Percentiles rank a stretch among this genome's conserved stretches.
These are phyloP conservation scores for Zygoascus meyerae DNA, from an alignment of 1,139 yeast genomes.

Conservation along the genomic window DNA sequence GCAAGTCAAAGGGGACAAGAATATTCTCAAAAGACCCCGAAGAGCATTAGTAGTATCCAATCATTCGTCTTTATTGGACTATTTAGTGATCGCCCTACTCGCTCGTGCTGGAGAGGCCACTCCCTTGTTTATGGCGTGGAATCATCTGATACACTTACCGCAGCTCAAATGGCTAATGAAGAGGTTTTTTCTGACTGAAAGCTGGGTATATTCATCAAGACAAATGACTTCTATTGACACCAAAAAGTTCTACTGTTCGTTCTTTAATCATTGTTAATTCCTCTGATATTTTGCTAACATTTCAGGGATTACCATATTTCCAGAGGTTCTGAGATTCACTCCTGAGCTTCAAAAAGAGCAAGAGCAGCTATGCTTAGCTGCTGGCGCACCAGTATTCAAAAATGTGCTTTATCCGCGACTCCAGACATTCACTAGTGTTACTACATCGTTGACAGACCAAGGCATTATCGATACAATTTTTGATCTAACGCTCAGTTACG, in stretches of 20 bases:
- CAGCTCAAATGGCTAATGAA: background rate
- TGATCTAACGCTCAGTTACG: conserved; percentile 50
- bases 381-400: conserved; percentile 42
- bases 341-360: conserved; percentile 28
- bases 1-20: no score
- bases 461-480: conserved; percentile 32
- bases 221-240: background rate
- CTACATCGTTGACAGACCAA: conserved; percentile 15
- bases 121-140: conserved; percentile 7
- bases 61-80: background rate
- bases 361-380: conserved; percentile 21
- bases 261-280: background rate
- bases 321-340: conserved; percentile 31
- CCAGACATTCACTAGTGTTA: conserved; percentile 27
- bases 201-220: background rate
- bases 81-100: conserved; percentile 4
- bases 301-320: conserved; percentile 33
- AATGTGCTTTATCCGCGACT: conserved; percentile 44
- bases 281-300: conserved; percentile 17
- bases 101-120: background rate
- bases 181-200: conserved; percentile 1
- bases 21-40: no score
- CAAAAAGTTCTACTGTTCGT: background rate
- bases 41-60: conserved; percentile 2
- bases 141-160: background rate